A percentile compares a stretch with the other conserved stretches of the same genome.
Conservation (phyloP, 2,329 filamentous ascomycete species). For the Fusarium sp. region DNA sequence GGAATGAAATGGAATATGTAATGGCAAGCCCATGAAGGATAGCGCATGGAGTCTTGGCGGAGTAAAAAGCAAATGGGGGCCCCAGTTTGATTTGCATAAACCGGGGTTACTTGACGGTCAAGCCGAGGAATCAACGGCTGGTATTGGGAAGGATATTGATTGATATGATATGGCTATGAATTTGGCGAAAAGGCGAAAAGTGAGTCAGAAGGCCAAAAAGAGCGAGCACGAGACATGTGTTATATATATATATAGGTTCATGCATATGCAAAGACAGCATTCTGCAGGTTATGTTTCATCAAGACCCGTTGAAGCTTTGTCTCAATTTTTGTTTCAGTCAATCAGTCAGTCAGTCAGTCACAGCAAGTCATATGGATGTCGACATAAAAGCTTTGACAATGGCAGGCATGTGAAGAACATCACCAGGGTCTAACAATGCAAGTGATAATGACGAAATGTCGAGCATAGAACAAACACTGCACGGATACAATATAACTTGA, state of each 20-base stretch:
- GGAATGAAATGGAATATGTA: slow-evolving; percentile 26
- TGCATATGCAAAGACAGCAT: slow-evolving; percentile 22
- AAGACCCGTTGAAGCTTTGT: slow-evolving; percentile 6
- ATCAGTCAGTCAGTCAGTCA: background rate
- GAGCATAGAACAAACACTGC: slow-evolving; percentile 22
- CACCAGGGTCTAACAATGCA: slow-evolving; percentile 20
- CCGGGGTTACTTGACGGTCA: slow-evolving; percentile 30
- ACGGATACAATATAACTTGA: slow-evolving; percentile 10
- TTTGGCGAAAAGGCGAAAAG: slow-evolving; percentile 30
- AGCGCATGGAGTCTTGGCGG: slow-evolving; percentile 39
- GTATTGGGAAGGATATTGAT: background rate
- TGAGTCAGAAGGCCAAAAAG: slow-evolving; percentile 17
- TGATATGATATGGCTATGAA: slow-evolving; percentile 10
- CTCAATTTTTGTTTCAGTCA: slow-evolving; percentile 1
- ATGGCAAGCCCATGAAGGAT: slow-evolving; percentile 41
- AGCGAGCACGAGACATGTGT: slow-evolving; percentile 30
- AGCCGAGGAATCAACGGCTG: slow-evolving; percentile 18
- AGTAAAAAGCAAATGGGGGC: slow-evolving; percentile 31
- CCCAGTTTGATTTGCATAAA: slow-evolving; percentile 29
- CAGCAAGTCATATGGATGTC: background rate
- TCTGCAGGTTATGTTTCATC: slow-evolving; percentile 25
- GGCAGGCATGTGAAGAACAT: slow-evolving; percentile 24
- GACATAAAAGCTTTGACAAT: slow-evolving; percentile 1
- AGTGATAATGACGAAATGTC: slow-evolving; percentile 33
- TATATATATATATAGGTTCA: slow-evolving; percentile 21